phyloP scores from a whole-genome alignment of 2,329 filamentous ascomycete species.

The Botrytis galanthina region DNA sequence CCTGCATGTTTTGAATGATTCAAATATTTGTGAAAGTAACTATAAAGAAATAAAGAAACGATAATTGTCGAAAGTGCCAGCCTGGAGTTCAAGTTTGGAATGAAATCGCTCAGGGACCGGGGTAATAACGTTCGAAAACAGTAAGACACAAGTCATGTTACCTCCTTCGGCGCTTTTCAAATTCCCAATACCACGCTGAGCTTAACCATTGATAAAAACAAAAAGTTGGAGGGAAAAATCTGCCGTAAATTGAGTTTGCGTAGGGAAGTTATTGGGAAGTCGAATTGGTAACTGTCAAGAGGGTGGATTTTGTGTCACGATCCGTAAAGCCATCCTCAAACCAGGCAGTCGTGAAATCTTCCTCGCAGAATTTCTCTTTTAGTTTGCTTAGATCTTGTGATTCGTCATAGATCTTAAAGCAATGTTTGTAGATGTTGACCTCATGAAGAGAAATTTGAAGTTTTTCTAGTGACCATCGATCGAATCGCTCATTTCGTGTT shows the following conservation, averaged over 20 bases:
- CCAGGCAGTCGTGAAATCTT: conserved; percentile 27
- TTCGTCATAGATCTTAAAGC: neutral
- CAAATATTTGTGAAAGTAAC: neutral
- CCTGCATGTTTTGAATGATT: neutral
- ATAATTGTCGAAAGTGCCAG: neutral
- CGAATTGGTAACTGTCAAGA: neutral
- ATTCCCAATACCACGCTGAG: neutral
- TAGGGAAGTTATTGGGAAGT: neutral
- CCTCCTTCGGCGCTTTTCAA: neutral
- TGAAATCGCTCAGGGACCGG: neutral
- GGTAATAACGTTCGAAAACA: neutral
- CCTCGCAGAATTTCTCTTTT: conserved; percentile 23
- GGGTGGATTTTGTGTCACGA: neutral
- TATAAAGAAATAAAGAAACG: neutral
- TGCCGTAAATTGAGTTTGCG: too few relatives aligned
- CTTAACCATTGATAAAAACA: neutral
- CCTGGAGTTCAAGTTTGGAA: neutral
- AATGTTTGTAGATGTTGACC: conserved; percentile 27
- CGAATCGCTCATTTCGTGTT: conserved; percentile 22
- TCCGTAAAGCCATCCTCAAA: conserved; percentile 23
- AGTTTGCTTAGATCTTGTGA: neutral
- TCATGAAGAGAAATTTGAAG: conserved; percentile 29
- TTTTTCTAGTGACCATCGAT: conserved; percentile 29
- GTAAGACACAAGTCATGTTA: neutral
- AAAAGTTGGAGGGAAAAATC: neutral